Percentiles rank a stretch among this genome's conserved stretches.
These are phyloP conservation scores for Anthostomella pinea DNA, from an alignment of 2,329 filamentous ascomycete species.

Conservation along the genomic window DNA sequence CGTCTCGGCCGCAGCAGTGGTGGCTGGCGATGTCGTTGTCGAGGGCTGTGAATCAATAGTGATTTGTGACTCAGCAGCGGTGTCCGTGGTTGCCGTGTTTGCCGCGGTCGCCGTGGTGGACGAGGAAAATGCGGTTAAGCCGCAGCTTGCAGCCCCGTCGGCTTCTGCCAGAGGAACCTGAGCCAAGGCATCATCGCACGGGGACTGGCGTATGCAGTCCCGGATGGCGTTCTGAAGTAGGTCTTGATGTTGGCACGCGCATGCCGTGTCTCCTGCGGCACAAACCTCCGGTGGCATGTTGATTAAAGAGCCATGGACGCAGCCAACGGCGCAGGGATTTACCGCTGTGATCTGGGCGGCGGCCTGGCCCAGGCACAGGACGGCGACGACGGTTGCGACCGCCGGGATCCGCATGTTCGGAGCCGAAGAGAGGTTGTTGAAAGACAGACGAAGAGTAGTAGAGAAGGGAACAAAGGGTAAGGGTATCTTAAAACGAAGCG, in stretches of 20 bases:
- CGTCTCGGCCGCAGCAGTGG: constrained; percentile 1
- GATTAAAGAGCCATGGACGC: constrained; percentile 25
- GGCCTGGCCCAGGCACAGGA: constrained; percentile 18
- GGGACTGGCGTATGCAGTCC: constrained; percentile 38
- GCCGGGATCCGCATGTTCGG: constrained; percentile 17
- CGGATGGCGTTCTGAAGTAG: constrained; percentile 35
- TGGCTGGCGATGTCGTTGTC: neutral
- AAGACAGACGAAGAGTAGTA: constrained; percentile 9
- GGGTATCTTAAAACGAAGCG: no score
- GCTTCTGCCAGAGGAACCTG: constrained; percentile 28
- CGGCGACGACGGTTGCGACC: constrained; percentile 10
- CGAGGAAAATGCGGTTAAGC: constrained; percentile 16
- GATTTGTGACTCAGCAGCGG: constrained; percentile 5
- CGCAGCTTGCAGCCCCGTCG: constrained; percentile 13
- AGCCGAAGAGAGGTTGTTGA: constrained; percentile 3
- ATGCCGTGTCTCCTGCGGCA: constrained; percentile 32
- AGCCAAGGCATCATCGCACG: constrained; percentile 22
- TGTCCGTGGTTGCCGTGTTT: constrained; percentile 6
- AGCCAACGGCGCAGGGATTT: constrained; percentile 25
- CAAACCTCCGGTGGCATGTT: constrained; percentile 24
- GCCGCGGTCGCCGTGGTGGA: constrained; percentile 12
- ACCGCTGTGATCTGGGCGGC: constrained; percentile 17
- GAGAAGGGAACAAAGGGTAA: no score
- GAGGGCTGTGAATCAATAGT: no score
- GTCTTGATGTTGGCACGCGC: constrained; percentile 36